These are phyloP conservation scores for Ambrosia artemisiifolia DNA, from an alignment of 129 eudicot genomes.

Conservation along the genomic window DNA sequence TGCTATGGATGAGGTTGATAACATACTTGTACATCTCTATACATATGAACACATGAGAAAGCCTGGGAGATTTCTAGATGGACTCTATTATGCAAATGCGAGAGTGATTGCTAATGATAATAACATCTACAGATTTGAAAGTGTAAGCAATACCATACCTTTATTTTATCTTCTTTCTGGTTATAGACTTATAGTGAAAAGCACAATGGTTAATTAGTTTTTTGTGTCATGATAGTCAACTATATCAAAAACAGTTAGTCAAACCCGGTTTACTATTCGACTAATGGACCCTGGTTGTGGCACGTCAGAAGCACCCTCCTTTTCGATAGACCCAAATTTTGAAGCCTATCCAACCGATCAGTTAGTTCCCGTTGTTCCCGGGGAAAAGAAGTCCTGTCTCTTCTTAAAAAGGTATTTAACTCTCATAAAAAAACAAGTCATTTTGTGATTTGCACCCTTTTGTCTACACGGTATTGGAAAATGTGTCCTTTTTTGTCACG, in stretches of 20 bases:
- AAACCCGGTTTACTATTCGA: conserved; percentile 60
- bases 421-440: not conserved
- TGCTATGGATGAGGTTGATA: conserved; percentile 66
- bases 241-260: conserved; percentile 30
- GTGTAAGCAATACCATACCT: conserved; percentile 44
- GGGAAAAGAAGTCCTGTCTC: conserved; percentile 50
- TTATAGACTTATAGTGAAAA: no score
- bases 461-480: not conserved
- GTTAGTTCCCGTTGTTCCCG: conserved; percentile 42
- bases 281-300: conserved; percentile 68
- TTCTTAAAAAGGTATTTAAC: conserved; percentile 58
- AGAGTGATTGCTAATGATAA: conserved; percentile 68
- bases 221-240: conserved; percentile 46
- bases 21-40: conserved; percentile 75
- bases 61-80: conserved; percentile 49
- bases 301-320: conserved; percentile 57
- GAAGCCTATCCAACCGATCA: conserved; percentile 53
- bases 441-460: not conserved
- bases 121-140: conserved; percentile 68
- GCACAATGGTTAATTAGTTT: not conserved
- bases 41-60: conserved; percentile 75
- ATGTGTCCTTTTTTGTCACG: not conserved
- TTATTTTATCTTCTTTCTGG: not conserved
- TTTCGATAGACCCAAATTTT: conserved; percentile 67
- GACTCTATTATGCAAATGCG: conserved; percentile 73